Evolutionary conservation across 1,139 yeast species (phyloP).

Genomic region (Geotrichum aggregatum): DNA sequence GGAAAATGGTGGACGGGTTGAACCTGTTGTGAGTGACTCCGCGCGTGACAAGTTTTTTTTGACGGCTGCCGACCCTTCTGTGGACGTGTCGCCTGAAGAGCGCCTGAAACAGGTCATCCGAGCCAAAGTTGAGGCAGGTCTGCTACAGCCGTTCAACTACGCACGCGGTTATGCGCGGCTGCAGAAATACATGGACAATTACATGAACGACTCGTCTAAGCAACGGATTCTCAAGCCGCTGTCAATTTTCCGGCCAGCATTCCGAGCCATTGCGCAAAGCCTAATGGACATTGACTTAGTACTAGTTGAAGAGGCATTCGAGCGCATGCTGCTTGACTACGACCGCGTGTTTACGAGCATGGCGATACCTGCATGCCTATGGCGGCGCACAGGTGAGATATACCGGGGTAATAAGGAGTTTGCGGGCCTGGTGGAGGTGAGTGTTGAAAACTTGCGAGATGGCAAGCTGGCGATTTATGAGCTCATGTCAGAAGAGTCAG

Average conservation of each 20-base stretch:
- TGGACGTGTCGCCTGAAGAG: constrained; percentile 92
- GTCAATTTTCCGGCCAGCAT: constrained; percentile 85
- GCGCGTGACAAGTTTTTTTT: constrained; percentile 90
- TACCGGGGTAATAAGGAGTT: constrained; percentile 94
- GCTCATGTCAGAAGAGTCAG: constrained; percentile 92
- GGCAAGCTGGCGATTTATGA: constrained; percentile 92
- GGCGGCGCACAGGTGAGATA: constrained; percentile 97
- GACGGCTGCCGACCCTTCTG: constrained; percentile 96
- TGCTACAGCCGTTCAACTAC: constrained; percentile 87
- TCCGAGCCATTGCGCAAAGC: constrained; percentile 87
- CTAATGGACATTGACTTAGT: constrained; percentile 88
- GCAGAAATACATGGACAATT: constrained; percentile 82
- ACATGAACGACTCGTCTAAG: constrained; percentile 80
- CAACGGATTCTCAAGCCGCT: constrained; percentile 87
- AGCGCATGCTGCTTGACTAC: constrained; percentile 86
- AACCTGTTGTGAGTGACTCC: constrained; percentile 46
- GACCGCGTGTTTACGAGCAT: constrained; percentile 94
- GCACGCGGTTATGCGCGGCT: constrained; percentile 90
- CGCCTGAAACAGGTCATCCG: constrained; percentile 90
- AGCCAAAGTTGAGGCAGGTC: constrained; percentile 91
- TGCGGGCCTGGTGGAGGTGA: constrained; percentile 90
- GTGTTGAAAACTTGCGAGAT: constrained; percentile 85
- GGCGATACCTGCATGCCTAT: constrained; percentile 97
- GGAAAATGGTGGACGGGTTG: constrained; percentile 13
- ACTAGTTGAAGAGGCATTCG: constrained; percentile 89